Conservation (phyloP, 352 stramenopile genomes). For the Albugo candida region DNA sequence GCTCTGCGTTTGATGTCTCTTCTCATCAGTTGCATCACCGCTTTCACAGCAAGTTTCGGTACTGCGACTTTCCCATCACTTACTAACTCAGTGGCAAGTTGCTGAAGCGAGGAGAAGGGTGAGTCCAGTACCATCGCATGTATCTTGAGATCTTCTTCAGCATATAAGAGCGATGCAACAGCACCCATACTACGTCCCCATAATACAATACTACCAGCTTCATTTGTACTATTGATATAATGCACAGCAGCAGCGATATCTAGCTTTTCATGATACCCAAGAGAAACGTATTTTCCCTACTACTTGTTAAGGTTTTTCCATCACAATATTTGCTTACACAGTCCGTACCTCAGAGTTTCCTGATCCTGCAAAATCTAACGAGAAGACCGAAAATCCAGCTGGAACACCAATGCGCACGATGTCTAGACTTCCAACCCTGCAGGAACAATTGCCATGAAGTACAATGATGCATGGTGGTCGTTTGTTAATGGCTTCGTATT, state of each 20-base stretch:
- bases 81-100: slow-evolving; percentile 48
- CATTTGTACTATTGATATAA: slow-evolving; percentile 28
- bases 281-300: slow-evolving; percentile 65
- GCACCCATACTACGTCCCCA: slow-evolving; percentile 69
- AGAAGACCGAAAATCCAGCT: slow-evolving; percentile 67
- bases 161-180: slow-evolving; percentile 50
- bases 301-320: background rate
- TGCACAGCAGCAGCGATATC: slow-evolving; percentile 56
- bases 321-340: background rate
- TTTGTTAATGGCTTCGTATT: background rate
- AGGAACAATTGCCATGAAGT: slow-evolving; percentile 71
- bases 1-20: slow-evolving; percentile 55
- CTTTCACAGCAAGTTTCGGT: slow-evolving; percentile 54
- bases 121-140: slow-evolving; percentile 71
- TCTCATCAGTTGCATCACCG: slow-evolving; percentile 65
- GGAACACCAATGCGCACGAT: slow-evolving; percentile 57
- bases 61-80: slow-evolving; percentile 65
- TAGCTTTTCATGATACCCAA: slow-evolving; percentile 52
- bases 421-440: slow-evolving; percentile 40
- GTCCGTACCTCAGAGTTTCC: slow-evolving; percentile 26
- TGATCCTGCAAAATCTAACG: slow-evolving; percentile 61
- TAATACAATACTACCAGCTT: slow-evolving; percentile 38
- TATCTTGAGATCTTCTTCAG: slow-evolving; percentile 20
- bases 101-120: slow-evolving; percentile 56
- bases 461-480: slow-evolving; percentile 61